Conservation (phyloP, 257 asterid species). For the Nicotiana sylvestris region DNA sequence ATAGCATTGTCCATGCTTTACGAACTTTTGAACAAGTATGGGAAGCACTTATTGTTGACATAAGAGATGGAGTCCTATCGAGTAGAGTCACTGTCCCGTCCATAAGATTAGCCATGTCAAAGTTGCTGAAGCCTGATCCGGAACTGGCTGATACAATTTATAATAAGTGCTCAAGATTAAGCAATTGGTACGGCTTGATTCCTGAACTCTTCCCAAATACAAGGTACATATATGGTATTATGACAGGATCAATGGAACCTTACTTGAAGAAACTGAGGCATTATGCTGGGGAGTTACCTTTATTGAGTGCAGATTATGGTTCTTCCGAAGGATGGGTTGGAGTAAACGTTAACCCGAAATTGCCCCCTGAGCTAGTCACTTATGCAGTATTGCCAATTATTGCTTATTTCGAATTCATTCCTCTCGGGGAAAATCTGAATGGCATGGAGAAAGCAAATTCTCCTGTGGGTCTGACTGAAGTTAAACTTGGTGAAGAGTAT, state of each 20-base stretch:
- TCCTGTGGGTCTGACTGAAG: constrained; percentile 26
- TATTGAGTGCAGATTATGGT: constrained; percentile 32
- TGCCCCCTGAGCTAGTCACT: constrained; percentile 29
- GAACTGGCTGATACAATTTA: constrained; percentile 21
- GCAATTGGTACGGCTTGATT: constrained; percentile 31
- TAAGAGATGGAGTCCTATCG: constrained; percentile 27
- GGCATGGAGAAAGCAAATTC: neutral
- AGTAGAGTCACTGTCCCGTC: constrained; percentile 15
- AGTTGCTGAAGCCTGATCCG: constrained; percentile 29
- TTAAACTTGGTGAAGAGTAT: constrained; percentile 37
- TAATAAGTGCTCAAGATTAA: constrained; percentile 16
- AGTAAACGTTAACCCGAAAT: constrained; percentile 33
- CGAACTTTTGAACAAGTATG: constrained; percentile 36
- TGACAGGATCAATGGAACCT: constrained; percentile 48
- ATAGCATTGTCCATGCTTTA: constrained; percentile 38
- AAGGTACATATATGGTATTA: constrained; percentile 29
- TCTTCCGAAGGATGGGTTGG: constrained; percentile 42
- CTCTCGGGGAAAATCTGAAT: neutral
- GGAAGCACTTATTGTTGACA: constrained; percentile 27
- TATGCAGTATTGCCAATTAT: constrained; percentile 39
- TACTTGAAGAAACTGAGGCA: constrained; percentile 38
- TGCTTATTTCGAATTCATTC: constrained; percentile 37
- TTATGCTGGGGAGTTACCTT: constrained; percentile 36
- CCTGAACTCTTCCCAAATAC: constrained; percentile 39
- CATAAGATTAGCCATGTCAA: constrained; percentile 22